Percentiles rank a stretch among this genome's conserved stretches.
phyloP scores from a whole-genome alignment of 2,329 filamentous ascomycete species.

The Teratosphaeria destructans region DNA sequence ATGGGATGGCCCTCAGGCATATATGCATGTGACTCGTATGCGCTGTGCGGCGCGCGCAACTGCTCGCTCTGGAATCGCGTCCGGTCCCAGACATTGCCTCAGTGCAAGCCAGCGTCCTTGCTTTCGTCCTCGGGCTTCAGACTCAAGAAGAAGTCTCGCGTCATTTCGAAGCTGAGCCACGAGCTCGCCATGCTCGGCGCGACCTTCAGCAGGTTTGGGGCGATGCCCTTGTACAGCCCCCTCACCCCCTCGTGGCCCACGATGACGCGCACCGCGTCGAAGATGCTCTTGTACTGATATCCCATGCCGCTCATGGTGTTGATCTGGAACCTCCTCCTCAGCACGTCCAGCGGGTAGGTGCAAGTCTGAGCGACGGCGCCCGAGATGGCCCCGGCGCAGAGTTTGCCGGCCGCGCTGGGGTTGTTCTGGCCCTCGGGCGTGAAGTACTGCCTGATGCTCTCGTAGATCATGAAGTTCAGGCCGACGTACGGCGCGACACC shows the following conservation, averaged over 20 bases:
- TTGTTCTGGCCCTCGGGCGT: slow-evolving; percentile 83
- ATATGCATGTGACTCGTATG: background rate
- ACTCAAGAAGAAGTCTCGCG: slow-evolving; percentile 69
- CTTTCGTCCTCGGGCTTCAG: slow-evolving; percentile 7
- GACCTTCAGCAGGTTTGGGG: slow-evolving; percentile 91
- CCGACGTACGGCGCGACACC: slow-evolving; percentile 96
- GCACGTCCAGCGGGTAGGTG: slow-evolving; percentile 97
- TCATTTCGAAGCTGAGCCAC: slow-evolving; percentile 95
- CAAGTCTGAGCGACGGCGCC: slow-evolving; percentile 93
- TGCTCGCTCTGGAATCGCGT: background rate
- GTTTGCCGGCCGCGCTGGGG: slow-evolving; percentile 67
- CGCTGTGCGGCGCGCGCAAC: background rate
- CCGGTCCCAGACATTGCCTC: background rate
- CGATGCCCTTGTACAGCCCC: slow-evolving; percentile 91
- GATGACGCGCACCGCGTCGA: slow-evolving; percentile 74
- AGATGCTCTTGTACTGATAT: slow-evolving; percentile 82
- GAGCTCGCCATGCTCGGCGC: slow-evolving; percentile 97
- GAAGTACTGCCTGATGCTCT: slow-evolving; percentile 71
- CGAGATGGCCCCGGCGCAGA: slow-evolving; percentile 85
- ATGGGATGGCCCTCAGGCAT: background rate
- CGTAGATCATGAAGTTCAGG: slow-evolving; percentile 97
- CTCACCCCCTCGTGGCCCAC: slow-evolving; percentile 69
- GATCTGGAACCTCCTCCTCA: slow-evolving; percentile 90
- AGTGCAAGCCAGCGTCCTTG: background rate
- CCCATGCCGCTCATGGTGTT: slow-evolving; percentile 99